Evolutionary conservation across 805 yeast genomes (phyloP), one percentile per base, ranked within the genome.

Genomic region (Candida peoriensis): DNA sequence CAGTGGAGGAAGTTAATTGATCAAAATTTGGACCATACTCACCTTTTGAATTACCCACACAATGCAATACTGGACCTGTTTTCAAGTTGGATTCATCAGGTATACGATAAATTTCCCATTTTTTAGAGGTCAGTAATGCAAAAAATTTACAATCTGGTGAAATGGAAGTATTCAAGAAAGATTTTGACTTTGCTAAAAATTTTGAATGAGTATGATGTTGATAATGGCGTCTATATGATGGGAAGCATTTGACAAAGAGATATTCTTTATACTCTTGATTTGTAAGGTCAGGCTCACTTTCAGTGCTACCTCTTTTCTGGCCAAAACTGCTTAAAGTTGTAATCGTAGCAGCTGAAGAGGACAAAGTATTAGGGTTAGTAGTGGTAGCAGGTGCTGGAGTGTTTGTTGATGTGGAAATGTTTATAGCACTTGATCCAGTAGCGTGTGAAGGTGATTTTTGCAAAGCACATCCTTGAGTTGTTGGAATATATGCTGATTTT

Each of bases 201-300:
- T 68, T 68, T 8, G 76, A 58, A 38, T 75, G 79, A 0, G 81
- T 73, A 19, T 65, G 60, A 49, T 69, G 70, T 28, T 75, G 75
- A 32, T 68, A 65, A 32, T 74, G 67, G 42, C 74, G 79, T 39
- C 95, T 68, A 52, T 81, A 84, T 36, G 78, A 74, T 0, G 97
- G 97, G 58, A 86, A 88, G 47, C 90, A 85, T 48, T 78, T 81
- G 6, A 80, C 78, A 55, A 79, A 86, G 34, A 77, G 68, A 36
- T 72, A 67, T 52, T 85, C 95, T 42, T 78, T 76, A 26, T 59
- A 62, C 37, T 54, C 66, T 12, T 45, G 41, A 27, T 37, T 26
- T 37, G 39, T 13, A 37, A 33, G 17, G 33, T 12, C 15, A n/a
- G n/a, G n/a, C n/a, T n/a, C n/a, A n/a, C n/a, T n/a, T n/a, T n/a